Conservation (phyloP, 1,284 basidiomycete genomes). For the Hemileia vastatrix region DNA sequence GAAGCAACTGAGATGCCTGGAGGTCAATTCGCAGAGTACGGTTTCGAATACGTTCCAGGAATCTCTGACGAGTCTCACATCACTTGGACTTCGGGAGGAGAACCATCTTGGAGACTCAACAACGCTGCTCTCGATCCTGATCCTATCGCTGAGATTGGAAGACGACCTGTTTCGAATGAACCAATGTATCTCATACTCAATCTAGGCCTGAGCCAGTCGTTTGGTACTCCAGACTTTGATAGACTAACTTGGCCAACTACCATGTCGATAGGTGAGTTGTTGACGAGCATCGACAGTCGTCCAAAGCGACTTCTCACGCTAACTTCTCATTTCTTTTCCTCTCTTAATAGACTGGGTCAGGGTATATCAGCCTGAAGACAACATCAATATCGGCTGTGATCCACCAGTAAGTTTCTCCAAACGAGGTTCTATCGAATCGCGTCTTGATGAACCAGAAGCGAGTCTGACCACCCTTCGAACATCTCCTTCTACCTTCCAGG, state of each 20-base stretch:
- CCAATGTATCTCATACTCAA: slow-evolving; percentile 53
- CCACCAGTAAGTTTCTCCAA: slow-evolving; percentile 33
- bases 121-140: slow-evolving; percentile 62
- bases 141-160: slow-evolving; percentile 56
- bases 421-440: slow-evolving; percentile 30
- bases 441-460: too few relatives aligned
- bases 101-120: slow-evolving; percentile 65
- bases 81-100: slow-evolving; percentile 58
- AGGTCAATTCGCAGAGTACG: slow-evolving; percentile 17
- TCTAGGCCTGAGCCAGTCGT: too few relatives aligned
- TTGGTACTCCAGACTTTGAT: neutral
- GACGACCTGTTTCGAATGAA: slow-evolving; percentile 68
- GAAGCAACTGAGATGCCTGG: slow-evolving; percentile 29
- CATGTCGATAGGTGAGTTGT: neutral
- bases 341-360: neutral
- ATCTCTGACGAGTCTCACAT: slow-evolving; percentile 20
- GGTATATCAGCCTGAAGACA: neutral
- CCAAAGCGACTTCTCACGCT: neutral
- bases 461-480: neutral
- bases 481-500: neutral
- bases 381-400: slow-evolving; percentile 34
- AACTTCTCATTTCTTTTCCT: neutral
- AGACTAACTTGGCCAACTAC: neutral
- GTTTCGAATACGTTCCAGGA: slow-evolving; percentile 13
- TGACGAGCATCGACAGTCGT: too few relatives aligned